Percentiles rank a stretch among this genome's conserved stretches.
Conservation (phyloP, 179 eudicot species). For the Actinidia polygama region DNA sequence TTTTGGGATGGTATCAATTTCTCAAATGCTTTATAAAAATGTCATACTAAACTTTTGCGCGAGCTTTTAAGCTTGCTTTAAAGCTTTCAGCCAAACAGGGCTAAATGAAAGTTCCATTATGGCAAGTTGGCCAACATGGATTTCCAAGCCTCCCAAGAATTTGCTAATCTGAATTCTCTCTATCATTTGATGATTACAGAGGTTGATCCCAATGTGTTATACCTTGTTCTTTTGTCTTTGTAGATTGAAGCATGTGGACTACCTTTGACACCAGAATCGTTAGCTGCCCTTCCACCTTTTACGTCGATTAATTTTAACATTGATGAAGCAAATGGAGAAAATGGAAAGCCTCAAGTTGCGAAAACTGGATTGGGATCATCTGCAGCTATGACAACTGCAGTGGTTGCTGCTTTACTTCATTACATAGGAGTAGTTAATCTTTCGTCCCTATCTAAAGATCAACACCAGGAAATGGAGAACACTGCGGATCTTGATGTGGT, state of each 20-base stretch:
- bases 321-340: constrained; percentile 49
- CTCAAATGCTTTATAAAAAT: background rate
- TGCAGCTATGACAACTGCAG: constrained; percentile 99
- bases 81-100: no score
- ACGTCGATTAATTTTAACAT: constrained; percentile 81
- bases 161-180: background rate
- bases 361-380: constrained; percentile 98
- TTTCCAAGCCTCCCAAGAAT: background rate
- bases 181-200: background rate
- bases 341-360: constrained; percentile 91
- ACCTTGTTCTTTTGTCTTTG: constrained; percentile 4
- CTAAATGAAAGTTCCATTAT: background rate
- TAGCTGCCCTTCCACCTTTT: constrained; percentile 82
- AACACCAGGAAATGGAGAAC: constrained; percentile 33
- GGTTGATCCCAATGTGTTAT: background rate
- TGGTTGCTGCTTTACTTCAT: constrained; percentile 92
- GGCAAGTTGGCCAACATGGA: background rate
- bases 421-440: constrained; percentile 78
- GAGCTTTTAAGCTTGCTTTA: no score
- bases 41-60: no score
- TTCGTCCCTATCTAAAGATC: constrained; percentile 43
- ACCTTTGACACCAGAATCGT: constrained; percentile 80
- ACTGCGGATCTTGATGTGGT: constrained; percentile 73
- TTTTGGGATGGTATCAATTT: background rate
- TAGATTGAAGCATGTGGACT: constrained; percentile 93